Conservation (phyloP, 345 rosid genomes). For the Eucalyptus microcorys region DNA sequence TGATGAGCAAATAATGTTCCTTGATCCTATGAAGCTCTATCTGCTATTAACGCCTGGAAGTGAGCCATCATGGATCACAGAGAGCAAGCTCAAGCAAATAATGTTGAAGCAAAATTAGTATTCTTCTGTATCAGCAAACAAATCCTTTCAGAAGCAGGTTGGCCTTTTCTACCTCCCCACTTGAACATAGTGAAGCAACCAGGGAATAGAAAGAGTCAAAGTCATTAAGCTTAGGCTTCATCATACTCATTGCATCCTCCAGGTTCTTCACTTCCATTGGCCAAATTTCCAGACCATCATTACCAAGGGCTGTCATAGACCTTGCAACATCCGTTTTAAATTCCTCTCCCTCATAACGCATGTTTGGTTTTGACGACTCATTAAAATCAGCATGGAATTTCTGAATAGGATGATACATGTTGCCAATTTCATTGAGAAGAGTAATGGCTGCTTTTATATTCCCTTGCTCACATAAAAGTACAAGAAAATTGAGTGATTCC, state of each 20-base stretch:
- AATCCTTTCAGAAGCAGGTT: constrained; percentile 6
- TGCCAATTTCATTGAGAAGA: constrained; percentile 48
- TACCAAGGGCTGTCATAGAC: not conserved
- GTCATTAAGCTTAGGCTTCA: constrained; percentile 1
- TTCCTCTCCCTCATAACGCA: constrained; percentile 1
- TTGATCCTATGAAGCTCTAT: not conserved
- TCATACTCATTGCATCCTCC: not conserved
- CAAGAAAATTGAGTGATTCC: constrained; percentile 36
- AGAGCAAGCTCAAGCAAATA: not conserved
- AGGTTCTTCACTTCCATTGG: not conserved
- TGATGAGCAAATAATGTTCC: not conserved
- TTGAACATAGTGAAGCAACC: constrained; percentile 55
- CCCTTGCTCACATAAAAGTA: constrained; percentile 58
- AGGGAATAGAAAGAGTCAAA: constrained; percentile 41
- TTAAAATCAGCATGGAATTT: constrained; percentile 10
- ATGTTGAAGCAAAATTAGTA: not conserved
- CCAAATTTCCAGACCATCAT: not conserved
- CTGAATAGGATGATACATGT: constrained; percentile 32
- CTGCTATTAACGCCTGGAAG: not conserved
- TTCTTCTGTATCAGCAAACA: not conserved
- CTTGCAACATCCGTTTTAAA: not conserved
- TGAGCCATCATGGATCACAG: not conserved
- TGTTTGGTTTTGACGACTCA: not conserved
- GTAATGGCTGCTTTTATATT: constrained; percentile 46
- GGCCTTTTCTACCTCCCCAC: constrained; percentile 53